Evolutionary conservation across 495 filamentous ascomycete genomes (phyloP).

Genomic region (Letharia columbiana): DNA sequence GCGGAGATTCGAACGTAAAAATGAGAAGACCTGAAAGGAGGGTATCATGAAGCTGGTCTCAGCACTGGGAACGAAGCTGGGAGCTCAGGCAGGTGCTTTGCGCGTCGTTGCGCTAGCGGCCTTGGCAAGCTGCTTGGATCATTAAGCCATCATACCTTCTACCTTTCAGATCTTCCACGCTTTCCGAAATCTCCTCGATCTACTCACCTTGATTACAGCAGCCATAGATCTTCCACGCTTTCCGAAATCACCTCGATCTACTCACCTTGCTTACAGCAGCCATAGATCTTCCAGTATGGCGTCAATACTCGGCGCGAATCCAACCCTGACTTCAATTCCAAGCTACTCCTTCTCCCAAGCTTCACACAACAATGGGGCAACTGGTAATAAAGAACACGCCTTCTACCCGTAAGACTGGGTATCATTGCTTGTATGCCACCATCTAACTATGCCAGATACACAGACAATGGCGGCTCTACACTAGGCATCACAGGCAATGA

Average conservation of each 20-base stretch:
- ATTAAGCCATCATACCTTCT: background rate
- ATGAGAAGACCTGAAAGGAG: background rate
- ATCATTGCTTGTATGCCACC: slow-evolving; percentile 5
- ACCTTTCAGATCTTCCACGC: background rate
- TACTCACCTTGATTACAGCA: background rate
- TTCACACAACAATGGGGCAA: slow-evolving; percentile 33
- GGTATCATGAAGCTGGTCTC: background rate
- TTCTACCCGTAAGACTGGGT: slow-evolving; percentile 75
- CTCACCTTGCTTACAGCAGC: background rate
- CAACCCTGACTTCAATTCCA: slow-evolving; percentile 35
- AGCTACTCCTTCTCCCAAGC: slow-evolving; percentile 56
- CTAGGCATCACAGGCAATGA: slow-evolving; percentile 88
- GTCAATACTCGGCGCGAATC: slow-evolving; percentile 36
- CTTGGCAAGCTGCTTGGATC: slow-evolving; percentile 9
- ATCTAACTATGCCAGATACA: slow-evolving; percentile 53
- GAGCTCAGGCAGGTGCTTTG: slow-evolving; percentile 10
- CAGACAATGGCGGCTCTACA: slow-evolving; percentile 95
- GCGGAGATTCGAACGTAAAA: background rate
- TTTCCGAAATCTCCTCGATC: background rate
- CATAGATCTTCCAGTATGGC: slow-evolving; percentile 32
- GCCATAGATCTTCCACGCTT: slow-evolving; percentile 4
- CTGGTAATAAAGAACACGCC: slow-evolving; percentile 58
- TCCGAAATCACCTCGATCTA: background rate
- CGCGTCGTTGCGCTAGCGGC: slow-evolving; percentile 12
- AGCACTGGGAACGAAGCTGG: background rate